These are phyloP conservation scores for Aspergillus egyptiacus DNA, from an alignment of 495 filamentous ascomycete genomes.

Conservation along the genomic window DNA sequence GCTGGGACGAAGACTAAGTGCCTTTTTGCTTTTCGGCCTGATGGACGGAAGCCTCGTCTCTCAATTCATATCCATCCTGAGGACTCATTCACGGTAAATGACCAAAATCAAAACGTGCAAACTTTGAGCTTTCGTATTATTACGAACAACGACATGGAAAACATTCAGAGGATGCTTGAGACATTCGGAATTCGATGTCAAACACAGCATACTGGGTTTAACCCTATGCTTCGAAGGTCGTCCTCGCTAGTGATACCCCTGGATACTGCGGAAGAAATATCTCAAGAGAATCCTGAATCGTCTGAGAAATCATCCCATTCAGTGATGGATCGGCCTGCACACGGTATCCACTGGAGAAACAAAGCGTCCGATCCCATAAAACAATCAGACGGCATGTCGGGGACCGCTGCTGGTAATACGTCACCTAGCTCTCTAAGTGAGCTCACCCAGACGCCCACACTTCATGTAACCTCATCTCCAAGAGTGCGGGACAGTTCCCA, in stretches of 20 bases:
- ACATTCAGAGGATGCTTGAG: not conserved
- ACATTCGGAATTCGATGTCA: not conserved
- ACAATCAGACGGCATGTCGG: not conserved
- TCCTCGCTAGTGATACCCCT: constrained; percentile 12
- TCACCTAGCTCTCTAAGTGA: not conserved
- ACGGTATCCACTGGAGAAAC: not conserved
- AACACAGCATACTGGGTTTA: not conserved
- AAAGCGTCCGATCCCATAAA: not conserved
- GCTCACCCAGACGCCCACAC: constrained; percentile 1
- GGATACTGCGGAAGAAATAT: constrained; percentile 12
- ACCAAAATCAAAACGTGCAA: not conserved
- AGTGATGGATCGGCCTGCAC: not conserved
- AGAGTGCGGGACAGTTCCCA: not conserved
- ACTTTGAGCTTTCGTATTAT: constrained; percentile 1
- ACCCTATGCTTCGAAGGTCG: not conserved
- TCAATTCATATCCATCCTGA: not conserved
- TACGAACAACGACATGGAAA: constrained; percentile 7
- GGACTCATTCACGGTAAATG: constrained; percentile 5
- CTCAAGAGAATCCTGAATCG: not conserved
- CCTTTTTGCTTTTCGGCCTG: not conserved
- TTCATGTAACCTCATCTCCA: not conserved
- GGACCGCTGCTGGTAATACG: not conserved
- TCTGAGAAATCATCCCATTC: not conserved
- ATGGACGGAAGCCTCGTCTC: not conserved
- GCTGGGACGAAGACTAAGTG: not conserved